Evolutionary conservation across 2,329 filamentous ascomycete genomes (phyloP).

Genomic region (Xylariaceae sp.): DNA sequence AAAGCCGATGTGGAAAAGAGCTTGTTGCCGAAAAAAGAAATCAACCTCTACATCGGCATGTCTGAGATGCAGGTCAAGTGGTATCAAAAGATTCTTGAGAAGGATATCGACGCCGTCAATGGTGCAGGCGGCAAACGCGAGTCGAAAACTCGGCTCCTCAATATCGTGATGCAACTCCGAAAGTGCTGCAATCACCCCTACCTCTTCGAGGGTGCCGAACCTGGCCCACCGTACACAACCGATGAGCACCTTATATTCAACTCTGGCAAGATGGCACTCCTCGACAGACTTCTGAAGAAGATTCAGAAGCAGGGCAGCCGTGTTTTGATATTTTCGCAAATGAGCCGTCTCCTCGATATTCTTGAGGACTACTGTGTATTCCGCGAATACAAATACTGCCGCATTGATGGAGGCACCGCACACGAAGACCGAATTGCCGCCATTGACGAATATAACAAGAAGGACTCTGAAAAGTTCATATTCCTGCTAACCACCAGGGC

Average conservation of each 20-base stretch:
- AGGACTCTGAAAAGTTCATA: conserved; percentile 90
- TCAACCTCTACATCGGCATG: conserved; percentile 97
- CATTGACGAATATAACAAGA: conserved; percentile 98
- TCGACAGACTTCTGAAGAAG: conserved; percentile 83
- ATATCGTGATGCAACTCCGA: conserved; percentile 98
- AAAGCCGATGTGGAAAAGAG: conserved; percentile 99
- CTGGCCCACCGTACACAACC: conserved; percentile 94
- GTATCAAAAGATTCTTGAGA: conserved; percentile 98
- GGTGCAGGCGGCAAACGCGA: conserved; percentile 93
- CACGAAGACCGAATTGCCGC: conserved; percentile 97
- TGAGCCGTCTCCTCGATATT: conserved; percentile 95
- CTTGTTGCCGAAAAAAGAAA: conserved; percentile 90
- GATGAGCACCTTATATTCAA: conserved; percentile 94
- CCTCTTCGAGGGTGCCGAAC: conserved; percentile 94
- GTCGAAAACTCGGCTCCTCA: conserved; percentile 92
- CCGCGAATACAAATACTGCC: conserved; percentile 89
- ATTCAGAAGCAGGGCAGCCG: conserved; percentile 83
- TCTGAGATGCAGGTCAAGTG: conserved; percentile 98
- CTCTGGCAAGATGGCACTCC: conserved; percentile 93
- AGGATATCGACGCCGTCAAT: conserved; percentile 98
- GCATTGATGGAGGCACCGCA: conserved; percentile 93
- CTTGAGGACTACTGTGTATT: conserved; percentile 98
- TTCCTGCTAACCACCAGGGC: conserved; percentile 94
- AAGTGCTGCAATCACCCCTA: conserved; percentile 99
- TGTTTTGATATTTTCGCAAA: conserved; percentile 98